A percentile compares a stretch with the other conserved stretches of the same genome.
phyloP scores from a whole-genome alignment of 345 rosid species.

The Erodium maritimum region DNA sequence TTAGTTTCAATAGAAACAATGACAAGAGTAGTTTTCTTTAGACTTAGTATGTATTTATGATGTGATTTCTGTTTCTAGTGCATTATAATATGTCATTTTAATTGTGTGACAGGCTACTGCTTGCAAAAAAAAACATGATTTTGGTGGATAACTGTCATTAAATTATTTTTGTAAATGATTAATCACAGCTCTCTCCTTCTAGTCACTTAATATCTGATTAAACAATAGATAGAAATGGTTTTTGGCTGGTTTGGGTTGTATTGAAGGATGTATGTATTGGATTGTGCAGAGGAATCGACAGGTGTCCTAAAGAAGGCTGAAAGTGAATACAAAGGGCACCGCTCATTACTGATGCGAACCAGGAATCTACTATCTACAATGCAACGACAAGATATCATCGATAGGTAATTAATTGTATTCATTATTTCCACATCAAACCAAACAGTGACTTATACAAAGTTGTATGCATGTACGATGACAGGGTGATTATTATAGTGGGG shows the following conservation, averaged over 20 bases:
- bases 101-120: no score
- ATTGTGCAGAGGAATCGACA: conserved; percentile 64
- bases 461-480: conserved; percentile 11
- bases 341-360: conserved; percentile 67
- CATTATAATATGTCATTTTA: no score
- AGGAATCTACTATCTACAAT: conserved; percentile 76
- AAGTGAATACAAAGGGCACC: conserved; percentile 91
- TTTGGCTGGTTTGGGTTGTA: background rate
- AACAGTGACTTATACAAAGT: background rate
- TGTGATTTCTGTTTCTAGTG: no score
- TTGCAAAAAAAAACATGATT: no score
- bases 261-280: background rate
- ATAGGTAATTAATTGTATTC: conserved; percentile 28
- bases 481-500: conserved; percentile 61
- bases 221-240: background rate
- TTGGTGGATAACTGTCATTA: no score
- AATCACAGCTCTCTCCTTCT: no score
- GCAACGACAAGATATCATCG: conserved; percentile 86
- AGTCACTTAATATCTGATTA: no score
- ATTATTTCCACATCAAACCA: background rate
- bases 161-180: no score
- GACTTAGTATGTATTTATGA: no score
- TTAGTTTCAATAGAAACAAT: no score
- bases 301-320: conserved; percentile 73
- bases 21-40: no score